These are phyloP conservation scores for Chalciporus chontae DNA, from an alignment of 768 basidiomycete species.

Conservation along the genomic window DNA sequence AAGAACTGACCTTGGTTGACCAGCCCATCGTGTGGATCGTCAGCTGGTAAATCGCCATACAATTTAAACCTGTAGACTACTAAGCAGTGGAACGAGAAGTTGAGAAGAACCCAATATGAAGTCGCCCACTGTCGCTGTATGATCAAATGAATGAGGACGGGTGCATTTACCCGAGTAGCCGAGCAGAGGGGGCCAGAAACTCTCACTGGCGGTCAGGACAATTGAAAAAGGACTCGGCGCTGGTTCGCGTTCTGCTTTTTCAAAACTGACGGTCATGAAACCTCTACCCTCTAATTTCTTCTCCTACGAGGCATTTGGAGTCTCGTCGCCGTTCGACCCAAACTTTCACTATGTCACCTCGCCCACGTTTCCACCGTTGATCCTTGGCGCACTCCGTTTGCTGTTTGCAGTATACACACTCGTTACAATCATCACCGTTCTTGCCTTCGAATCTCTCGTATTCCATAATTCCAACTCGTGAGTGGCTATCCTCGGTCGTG, in stretches of 20 bases:
- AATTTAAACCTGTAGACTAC: too few species aligned
- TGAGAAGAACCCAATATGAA: too few species aligned
- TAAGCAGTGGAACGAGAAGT: too few species aligned
- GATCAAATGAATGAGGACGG: too few species aligned
- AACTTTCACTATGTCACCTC: slow-evolving; percentile 38
- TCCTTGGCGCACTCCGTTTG: slow-evolving; percentile 45
- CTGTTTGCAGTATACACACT: slow-evolving; percentile 51
- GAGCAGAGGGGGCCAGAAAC: slow-evolving; percentile 9
- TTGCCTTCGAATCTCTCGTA: slow-evolving; percentile 27
- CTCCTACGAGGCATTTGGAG: slow-evolving; percentile 30
- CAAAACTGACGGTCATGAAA: slow-evolving; percentile 5
- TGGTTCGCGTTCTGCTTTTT: neutral
- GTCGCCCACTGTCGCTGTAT: too few species aligned
- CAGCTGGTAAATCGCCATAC: too few species aligned
- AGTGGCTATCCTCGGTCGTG: slow-evolving; percentile 24
- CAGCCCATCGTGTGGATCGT: too few species aligned
- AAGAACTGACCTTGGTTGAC: too few species aligned
- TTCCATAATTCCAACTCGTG: slow-evolving; percentile 27
- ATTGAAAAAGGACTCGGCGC: neutral
- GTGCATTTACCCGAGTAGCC: neutral
- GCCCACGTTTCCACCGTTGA: slow-evolving; percentile 39
- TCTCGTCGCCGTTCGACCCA: slow-evolving; percentile 39
- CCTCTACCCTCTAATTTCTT: slow-evolving; percentile 2
- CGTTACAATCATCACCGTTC: slow-evolving; percentile 35
- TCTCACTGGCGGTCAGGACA: neutral